Evolutionary conservation across 169 alveolate species (phyloP), one percentile per base, ranked within the genome.

Genomic region (Eimeria acervulina): DNA sequence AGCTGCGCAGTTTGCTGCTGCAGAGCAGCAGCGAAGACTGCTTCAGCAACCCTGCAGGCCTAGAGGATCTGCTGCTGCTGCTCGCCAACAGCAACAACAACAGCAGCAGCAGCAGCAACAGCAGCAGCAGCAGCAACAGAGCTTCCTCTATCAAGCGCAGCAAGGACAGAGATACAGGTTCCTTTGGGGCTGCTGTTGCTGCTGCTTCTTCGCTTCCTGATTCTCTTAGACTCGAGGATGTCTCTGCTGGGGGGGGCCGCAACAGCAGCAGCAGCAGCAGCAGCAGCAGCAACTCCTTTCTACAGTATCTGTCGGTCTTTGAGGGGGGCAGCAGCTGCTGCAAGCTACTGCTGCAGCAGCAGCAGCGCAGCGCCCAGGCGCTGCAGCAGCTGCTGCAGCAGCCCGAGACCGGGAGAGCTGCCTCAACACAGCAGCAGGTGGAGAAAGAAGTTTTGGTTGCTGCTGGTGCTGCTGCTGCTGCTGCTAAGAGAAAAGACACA

Each of bases 11-110:
- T n/a, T 5, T 3, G 36, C 38, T 2, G 28, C 33, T 68, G 78
- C 78, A 68, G 78, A n/a, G 36, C 55, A 68, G 85, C 52, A 74
- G 85, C 85, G 42, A 42, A n/a, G 40, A 21, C 26, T 74, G 89
- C 89, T 42, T 61, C 68, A 42, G 66, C 68, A 80, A 80, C 15
- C 7, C 68, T 80, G 7, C 36, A 13, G 89, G 89, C 5, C 89
- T 80, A 8, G 89, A 80, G 89, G 89, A 42, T 26, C 33, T 80
- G 66, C 40, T 80, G 89, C 89, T 80, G 33, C 68, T 80, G 68
- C 38, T 80, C 4, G 89, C 68, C 21, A 61, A 61, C 84, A n/a
- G 36, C 66, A 40, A 36, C 66, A 74, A 1, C 42, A n/a, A 51
- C 55, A 47, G 55, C 55, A 47, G 55, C 55, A 47, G 55, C 55